Base-by-base conservation (phyloP, 2,329 filamentous ascomycete genomes). In the Colletotrichum gigasporum region DNA sequence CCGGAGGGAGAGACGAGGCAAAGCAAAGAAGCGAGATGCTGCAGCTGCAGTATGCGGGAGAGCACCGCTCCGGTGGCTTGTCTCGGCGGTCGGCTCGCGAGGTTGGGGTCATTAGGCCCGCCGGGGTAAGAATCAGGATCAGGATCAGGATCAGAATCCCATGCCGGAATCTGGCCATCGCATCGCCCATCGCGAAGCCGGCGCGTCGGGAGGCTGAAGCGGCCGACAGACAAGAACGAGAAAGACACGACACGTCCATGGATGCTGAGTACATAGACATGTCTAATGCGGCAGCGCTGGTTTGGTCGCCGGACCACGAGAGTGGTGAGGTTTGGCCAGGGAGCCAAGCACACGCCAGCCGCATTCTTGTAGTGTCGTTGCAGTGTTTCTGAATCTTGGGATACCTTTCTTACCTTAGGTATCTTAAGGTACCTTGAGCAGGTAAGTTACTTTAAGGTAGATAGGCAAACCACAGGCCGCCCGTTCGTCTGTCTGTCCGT, bases 21-120 rank as follows among this genome's bases (percentile, higher is more conserved):
- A 3, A 32, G n/a, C 9, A n/a, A 18, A n/a, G n/a, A n/a, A n/a
- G n/a, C n/a, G n/a, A n/a, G n/a, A n/a, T n/a, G n/a, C n/a, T n/a
- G n/a, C n/a, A n/a, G 34, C 51, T 56, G 51, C 42, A 42, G 58
- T 24, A 22, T 48, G 32, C 55, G 58, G 39, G 48, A 60, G 39
- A 47, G 47, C 30, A 30, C 57, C 32, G 47, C 30, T 22, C 57
- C 32, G 20, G 14, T 20, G 30, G 48, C 28, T 41, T 39, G 24
- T 30, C 44, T 57, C 44, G 34, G 55, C 34, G 26, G 18, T 12
- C 28, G 45, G 55, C 28, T 59, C 45, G 28, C 32, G 26, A 26
- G 14, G 55, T 56, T 32, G 32, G 26, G 14, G 10, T 58, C 34
- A 20, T 41, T n/a, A 26, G 44, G 24, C 24, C 28, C 26, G 44